Evolutionary conservation across 176 grass and related monocot genomes (phyloP), one percentile per base, ranked within the genome.

Genomic region (Poa pratensis): DNA sequence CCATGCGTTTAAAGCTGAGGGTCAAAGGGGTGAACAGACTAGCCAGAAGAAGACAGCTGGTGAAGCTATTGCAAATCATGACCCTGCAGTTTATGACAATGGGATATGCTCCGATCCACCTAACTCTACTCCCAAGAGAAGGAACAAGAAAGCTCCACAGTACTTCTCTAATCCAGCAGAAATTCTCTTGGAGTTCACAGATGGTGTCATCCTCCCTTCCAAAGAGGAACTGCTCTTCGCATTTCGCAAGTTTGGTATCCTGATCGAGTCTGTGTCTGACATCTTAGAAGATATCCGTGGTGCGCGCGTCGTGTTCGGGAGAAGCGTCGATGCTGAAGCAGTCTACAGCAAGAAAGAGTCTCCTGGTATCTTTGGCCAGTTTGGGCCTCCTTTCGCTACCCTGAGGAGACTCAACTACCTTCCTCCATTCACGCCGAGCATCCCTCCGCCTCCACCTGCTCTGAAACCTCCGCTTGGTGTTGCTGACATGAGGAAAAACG

Each of bases 401-500:
- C 73, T 73, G 26, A 20, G 20, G 65, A 76, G 65, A 61, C 90
- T 97, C 23, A 60, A 76, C 34, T 84, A 80, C 57, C 81, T 85
- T 26, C 79, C 86, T 16, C 86, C 89, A 46, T 89, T 89, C 58
- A 51, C 50, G 48, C 15, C 82, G 69, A 84, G 12, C 13, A 5
- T 27, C 39, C 83, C 81, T 80, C 73, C 58, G 14, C 71, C 77
- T 77, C 5, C 88, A 37, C 48, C 67, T 49, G 45, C 57, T 72
- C 43, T 12, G 3, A 91, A 90, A 17, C 87, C 91, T 55, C 89
- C 87, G 26, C 89, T 98, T 12, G 43, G 22, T 1, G 42, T 24
- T 49, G 42, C 70, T 5, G 93, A 94, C 52, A 81, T 98, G 37
- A 95, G 82, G 86, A 95, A 92, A 79, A 95, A 88, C 63, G 80